Evolutionary conservation across 2,329 filamentous ascomycete species (phyloP), one percentile per base, ranked within the genome.

Genomic region (Colletotrichum phormii): DNA sequence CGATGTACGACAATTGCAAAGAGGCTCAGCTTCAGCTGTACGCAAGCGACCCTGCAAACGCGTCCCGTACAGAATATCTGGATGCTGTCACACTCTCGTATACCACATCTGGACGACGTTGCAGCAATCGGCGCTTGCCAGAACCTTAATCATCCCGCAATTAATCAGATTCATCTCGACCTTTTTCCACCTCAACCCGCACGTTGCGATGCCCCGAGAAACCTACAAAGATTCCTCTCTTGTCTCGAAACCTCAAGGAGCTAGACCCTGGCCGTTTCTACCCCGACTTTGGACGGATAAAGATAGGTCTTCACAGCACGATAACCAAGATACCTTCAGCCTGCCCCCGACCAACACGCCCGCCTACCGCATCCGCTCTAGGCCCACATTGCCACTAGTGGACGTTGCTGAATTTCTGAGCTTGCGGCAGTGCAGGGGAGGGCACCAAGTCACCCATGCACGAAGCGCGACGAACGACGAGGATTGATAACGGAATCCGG

Each of bases 1-100:
- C 53, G 53, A 64, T 69, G 29, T 13, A 49, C 13, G 18, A 15
- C 31, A 15, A 11, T 37, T 15, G 37, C 37, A 42, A 15, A 8
- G 57, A 71, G 68, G 63, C 64, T 67, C 57, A 49, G 63, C 63
- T 49, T 22, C 49, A 61, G 22, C 46, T 57, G 37, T 26, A 35
- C 12, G 24, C 29, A 37, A 59, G 15, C 6, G 2, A 46, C 24
- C 26, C 49, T 22, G 18, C 24, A 13, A 18, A 8, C 37, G 35
- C 37, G 37, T 15, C 37, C 15, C 15, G 37, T 18, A 42, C 37
- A 15, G 37, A 7, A 42, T 49, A 29, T 24, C 35, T 9, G 61
- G 29, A 11, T 3, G 15, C 13, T 57, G 54, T n/a, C 54, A 15
- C 46, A 9, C n/a, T 31, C 37, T 42, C 37, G 37, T 42, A 42